These are phyloP conservation scores for Volvox carteri DNA, from an alignment of 163 green algal genomes.

Conservation along the genomic window DNA sequence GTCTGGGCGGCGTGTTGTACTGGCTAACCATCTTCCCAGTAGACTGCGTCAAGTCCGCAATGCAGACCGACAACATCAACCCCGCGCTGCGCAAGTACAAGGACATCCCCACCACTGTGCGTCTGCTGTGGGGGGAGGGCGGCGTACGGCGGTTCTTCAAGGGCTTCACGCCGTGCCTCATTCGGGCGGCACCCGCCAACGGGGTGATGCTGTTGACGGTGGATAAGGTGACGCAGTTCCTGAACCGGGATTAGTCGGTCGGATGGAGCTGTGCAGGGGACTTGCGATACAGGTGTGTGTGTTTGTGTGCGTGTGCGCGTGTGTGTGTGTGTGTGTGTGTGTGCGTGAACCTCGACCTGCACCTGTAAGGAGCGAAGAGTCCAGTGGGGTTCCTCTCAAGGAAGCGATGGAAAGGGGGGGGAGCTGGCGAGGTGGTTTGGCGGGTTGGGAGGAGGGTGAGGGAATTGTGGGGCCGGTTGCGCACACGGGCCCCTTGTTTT, in stretches of 20 bases:
- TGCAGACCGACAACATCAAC: constrained; percentile 93
- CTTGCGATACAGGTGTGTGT: neutral
- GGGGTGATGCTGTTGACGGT: constrained; percentile 94
- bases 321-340: neutral
- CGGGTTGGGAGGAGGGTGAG: neutral
- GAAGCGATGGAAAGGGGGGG: neutral
- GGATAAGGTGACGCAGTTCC: constrained; percentile 82
- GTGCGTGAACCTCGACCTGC: neutral
- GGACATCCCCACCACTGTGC: constrained; percentile 74
- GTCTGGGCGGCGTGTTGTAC: constrained; percentile 89
- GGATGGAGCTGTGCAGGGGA: neutral
- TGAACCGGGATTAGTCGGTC: constrained; percentile 63
- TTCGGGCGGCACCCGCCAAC: constrained; percentile 92
- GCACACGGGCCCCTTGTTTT: neutral
- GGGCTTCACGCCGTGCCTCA: constrained; percentile 94
- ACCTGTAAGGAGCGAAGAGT: neutral
- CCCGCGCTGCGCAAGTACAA: constrained; percentile 84
- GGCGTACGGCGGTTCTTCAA: constrained; percentile 89
- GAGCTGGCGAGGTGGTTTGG: neutral
- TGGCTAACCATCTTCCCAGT: constrained; percentile 95
- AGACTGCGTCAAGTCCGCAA: constrained; percentile 95
- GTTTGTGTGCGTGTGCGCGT: neutral
- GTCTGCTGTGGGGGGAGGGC: constrained; percentile 51
- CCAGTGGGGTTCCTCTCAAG: neutral
- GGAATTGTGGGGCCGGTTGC: neutral